Percentiles rank a stretch among this genome's conserved stretches.
These are phyloP conservation scores for Brasenia schreberi DNA, from an alignment of 164 flowering plant genomes.

Conservation along the genomic window DNA sequence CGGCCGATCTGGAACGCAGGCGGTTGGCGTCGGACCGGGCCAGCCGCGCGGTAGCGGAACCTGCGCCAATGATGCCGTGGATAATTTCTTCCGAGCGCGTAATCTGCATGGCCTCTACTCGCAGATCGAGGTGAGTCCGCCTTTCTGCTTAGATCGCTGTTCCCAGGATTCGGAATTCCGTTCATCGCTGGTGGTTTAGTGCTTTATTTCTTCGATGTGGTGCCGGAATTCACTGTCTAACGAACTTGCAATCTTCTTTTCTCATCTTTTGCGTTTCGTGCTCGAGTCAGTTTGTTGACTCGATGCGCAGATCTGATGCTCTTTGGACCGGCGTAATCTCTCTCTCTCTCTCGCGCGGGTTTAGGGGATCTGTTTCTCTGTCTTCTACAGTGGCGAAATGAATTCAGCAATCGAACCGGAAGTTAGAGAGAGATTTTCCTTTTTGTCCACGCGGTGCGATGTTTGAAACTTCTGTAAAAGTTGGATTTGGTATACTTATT, in stretches of 20 bases:
- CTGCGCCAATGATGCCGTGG: conserved; percentile 45
- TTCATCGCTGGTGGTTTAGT: not conserved
- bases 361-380: no score
- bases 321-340: not conserved
- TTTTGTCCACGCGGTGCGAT: no score
- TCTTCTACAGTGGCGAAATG: no score
- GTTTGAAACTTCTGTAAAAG: no score
- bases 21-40: conserved; percentile 39
- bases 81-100: conserved; percentile 34
- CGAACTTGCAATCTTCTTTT: not conserved
- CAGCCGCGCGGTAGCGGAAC: conserved; percentile 5
- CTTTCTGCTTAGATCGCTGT: not conserved
- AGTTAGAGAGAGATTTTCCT: no score
- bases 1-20: conserved; percentile 36
- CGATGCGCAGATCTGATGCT: not conserved
- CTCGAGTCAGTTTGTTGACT: not conserved
- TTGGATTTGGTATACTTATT: no score
- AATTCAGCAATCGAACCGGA: no score
- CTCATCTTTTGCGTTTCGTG: not conserved
- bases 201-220: not conserved
- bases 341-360: no score
- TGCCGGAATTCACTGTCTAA: not conserved
- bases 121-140: conserved; percentile 64
- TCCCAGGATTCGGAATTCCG: not conserved
- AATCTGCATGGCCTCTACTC: conserved; percentile 54